Evolutionary conservation across 495 filamentous ascomycete species (phyloP).

Genomic region (Neurospora hispaniola): DNA sequence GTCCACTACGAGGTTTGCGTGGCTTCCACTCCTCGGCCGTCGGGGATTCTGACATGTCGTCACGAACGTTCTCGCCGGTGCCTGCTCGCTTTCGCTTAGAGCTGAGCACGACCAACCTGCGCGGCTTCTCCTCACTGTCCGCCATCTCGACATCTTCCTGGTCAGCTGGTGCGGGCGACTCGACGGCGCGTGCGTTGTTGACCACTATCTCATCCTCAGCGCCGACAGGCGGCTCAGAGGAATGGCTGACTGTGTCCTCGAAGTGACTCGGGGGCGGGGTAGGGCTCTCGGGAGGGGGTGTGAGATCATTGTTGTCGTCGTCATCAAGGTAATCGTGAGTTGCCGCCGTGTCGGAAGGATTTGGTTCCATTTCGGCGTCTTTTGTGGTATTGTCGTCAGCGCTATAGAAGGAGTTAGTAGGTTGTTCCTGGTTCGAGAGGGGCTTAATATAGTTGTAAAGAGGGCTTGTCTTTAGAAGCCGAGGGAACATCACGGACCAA

Average conservation of each 20-base stretch:
- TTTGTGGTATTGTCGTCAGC: background rate
- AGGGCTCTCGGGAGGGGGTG: slow-evolving; percentile 15
- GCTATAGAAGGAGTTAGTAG: background rate
- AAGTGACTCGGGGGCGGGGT: slow-evolving; percentile 2
- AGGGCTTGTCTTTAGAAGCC: background rate
- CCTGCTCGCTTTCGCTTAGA: slow-evolving; percentile 41
- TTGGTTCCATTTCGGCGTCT: background rate
- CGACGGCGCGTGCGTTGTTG: slow-evolving; percentile 13
- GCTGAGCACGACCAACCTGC: slow-evolving; percentile 12
- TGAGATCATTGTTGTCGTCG: slow-evolving; percentile 16
- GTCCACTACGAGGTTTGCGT: slow-evolving; percentile 8
- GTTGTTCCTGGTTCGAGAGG: background rate
- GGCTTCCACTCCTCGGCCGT: slow-evolving; percentile 15
- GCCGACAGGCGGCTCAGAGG: slow-evolving; percentile 25
- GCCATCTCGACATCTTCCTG: slow-evolving; percentile 27
- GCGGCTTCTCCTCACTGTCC: slow-evolving; percentile 23
- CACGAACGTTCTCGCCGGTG: slow-evolving; percentile 27
- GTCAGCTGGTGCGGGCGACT: slow-evolving; percentile 15
- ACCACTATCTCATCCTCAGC: slow-evolving; percentile 39
- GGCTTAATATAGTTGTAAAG: background rate
- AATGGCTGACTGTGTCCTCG: slow-evolving; percentile 13
- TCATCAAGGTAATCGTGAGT: slow-evolving; percentile 4
- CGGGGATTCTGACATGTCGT: slow-evolving; percentile 21
- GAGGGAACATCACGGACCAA: background rate
- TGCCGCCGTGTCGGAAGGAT: background rate